Conservation (phyloP, 2,329 filamentous ascomycete genomes). For the Boeremia exigua region DNA sequence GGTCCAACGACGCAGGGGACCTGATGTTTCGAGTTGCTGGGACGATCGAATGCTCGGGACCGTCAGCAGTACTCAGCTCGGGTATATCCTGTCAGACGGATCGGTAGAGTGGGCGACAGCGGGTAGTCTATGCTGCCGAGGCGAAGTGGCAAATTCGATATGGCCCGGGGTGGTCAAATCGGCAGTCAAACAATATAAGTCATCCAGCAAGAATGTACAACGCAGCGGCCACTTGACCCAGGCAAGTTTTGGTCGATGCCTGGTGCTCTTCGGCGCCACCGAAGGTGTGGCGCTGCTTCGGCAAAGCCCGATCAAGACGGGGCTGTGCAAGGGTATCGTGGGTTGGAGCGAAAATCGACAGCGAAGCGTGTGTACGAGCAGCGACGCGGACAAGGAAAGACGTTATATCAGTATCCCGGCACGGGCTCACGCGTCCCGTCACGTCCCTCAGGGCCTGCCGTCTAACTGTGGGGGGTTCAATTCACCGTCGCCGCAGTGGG, state of each 20-base stretch:
- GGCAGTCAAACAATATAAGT: conserved; percentile 42
- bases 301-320: conserved; percentile 35
- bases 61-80: conserved; percentile 47
- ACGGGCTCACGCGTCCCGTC: conserved; percentile 35
- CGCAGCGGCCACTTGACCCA: conserved; percentile 30
- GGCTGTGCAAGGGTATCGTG: conserved; percentile 40
- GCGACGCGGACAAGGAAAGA: conserved; percentile 28
- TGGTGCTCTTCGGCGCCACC: conserved; percentile 37
- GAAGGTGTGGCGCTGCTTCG: conserved; percentile 40
- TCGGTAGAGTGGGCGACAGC: conserved; percentile 29
- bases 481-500: conserved; percentile 41
- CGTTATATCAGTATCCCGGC: conserved; percentile 35
- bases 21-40: conserved; percentile 27
- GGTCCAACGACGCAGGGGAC: conserved; percentile 26
- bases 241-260: conserved; percentile 41
- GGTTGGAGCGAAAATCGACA: conserved; percentile 30
- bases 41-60: conserved; percentile 25
- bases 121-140: conserved; percentile 36
- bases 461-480: conserved; percentile 39
- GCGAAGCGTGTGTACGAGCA: conserved; percentile 33
- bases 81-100: conserved; percentile 30
- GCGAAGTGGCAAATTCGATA: conserved; percentile 42
- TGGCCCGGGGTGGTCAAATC: conserved; percentile 35
- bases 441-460: conserved; percentile 33
- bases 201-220: conserved; percentile 32